Evolutionary conservation across 176 grass and related monocot genomes (phyloP).

Genomic region (Chrysopogon serrulatus): DNA sequence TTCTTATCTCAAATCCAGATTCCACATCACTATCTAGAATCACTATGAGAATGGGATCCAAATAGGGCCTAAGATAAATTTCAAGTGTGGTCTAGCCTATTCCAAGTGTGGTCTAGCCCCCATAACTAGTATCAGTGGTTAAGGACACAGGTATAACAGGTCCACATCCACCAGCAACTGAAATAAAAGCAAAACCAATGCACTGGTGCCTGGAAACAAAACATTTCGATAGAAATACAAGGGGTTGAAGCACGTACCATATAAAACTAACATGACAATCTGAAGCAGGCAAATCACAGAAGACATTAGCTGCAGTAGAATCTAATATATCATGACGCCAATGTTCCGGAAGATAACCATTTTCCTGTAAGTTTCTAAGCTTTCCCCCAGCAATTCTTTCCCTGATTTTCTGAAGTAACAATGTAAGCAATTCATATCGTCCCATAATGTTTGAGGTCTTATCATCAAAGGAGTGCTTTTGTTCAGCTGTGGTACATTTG

Average conservation of each 20-base stretch:
- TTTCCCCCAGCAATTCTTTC: slow-evolving; percentile 47
- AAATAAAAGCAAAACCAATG: background rate
- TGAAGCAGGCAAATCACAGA: slow-evolving; percentile 29
- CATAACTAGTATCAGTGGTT: background rate
- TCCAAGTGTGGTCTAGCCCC: background rate
- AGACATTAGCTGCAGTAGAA: slow-evolving; percentile 40
- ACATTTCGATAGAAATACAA: background rate
- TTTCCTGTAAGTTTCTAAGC: slow-evolving; percentile 44
- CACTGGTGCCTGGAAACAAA: background rate
- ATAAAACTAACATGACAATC: slow-evolving; percentile 42
- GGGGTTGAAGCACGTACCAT: slow-evolving; percentile 30
- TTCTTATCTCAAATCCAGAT: background rate
- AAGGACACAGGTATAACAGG: background rate
- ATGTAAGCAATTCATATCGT: slow-evolving; percentile 52
- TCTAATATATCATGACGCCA: slow-evolving; percentile 54
- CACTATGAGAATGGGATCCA: background rate
- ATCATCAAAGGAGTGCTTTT: slow-evolving; percentile 14
- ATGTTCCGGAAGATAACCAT: slow-evolving; percentile 23
- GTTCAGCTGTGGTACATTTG: slow-evolving; percentile 29
- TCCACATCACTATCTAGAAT: background rate
- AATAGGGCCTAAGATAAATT: background rate
- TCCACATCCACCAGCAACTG: slow-evolving; percentile 1
- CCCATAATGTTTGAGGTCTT: slow-evolving; percentile 19
- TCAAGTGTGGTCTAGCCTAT: background rate
- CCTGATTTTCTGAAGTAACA: slow-evolving; percentile 62